Base-by-base conservation (phyloP, 345 rosid species). In the Aquilaria yunnanensis region DNA sequence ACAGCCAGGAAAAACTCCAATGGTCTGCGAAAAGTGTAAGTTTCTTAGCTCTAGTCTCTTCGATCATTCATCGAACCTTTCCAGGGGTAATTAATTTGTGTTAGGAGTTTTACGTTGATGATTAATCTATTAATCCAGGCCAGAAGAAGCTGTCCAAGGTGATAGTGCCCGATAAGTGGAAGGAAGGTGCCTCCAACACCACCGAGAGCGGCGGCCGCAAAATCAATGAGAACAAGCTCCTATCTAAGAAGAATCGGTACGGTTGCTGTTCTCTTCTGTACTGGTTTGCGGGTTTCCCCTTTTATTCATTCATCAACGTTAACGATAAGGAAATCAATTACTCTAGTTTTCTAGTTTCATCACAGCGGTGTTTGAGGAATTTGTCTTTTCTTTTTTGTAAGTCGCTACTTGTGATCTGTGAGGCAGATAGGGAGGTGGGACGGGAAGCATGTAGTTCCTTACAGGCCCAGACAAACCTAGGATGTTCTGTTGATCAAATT, bases 111-210 rank as follows among this genome's bases (percentile, higher is more conserved):
- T 8, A 8, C 43, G 43, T 37, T 37, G 43, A 5, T 37, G 49
- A n/a, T 48, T 13, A 8, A 58, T 54, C 48, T 43, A 1, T 32
- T 65, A n/a, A 2, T 76, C 14, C 74, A 94, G 97, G 99, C 67
- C 89, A 90, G 81, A 94, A 85, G 91, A 94, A 94, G 83, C 77
- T 94, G 61, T 54, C 95, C 41, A 90, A 88, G 85, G 99, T 94
- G 67, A 94, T 94, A 41, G 97, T 94, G 58, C 99, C 99, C 2
- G 97, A 94, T 77, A 90, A 90, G 76, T 94, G 99, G 97, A 91
- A 94, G 87, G 96, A 87, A 74, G 99, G 99, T 58, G 99, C 99
- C 70, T 80, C 87, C 72, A 91, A 94, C 85, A 85, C 90, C 58
- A 81, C 71, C 56, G 99, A 94, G 75, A 84, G 91, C 51, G 97